A percentile compares a stretch with the other conserved stretches of the same genome.
Conservation (phyloP, 1,284 basidiomycete species). For the Ganoderma boninense region DNA sequence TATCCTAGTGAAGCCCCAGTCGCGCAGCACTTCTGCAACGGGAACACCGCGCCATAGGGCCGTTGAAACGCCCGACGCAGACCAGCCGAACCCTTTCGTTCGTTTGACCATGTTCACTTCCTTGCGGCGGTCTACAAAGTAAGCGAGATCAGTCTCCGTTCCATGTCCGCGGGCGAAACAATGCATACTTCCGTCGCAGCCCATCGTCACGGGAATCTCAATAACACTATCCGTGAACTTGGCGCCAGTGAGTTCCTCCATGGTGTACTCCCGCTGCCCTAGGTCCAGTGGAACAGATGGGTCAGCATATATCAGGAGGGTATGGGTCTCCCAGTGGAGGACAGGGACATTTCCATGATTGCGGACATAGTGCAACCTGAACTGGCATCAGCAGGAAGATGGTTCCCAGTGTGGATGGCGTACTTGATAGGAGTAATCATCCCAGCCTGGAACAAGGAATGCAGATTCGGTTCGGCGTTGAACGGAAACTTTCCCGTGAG, state of each 20-base stretch:
- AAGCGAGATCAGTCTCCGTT: background rate
- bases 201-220: constrained; percentile 36
- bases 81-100: constrained; percentile 33
- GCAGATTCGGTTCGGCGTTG: constrained; percentile 34
- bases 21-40: constrained; percentile 33
- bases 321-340: constrained; percentile 36
- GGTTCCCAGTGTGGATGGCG: background rate
- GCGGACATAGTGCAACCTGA: constrained; percentile 37
- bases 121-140: constrained; percentile 30
- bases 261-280: constrained; percentile 27
- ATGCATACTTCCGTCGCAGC: constrained; percentile 36
- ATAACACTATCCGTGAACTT: constrained; percentile 23
- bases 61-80: constrained; percentile 29
- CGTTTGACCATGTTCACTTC: constrained; percentile 38
- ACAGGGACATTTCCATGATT: constrained; percentile 36
- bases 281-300: constrained; percentile 29
- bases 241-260: constrained; percentile 33
- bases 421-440: constrained; percentile 37
- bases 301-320: constrained; percentile 25
- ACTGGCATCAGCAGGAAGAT: background rate
- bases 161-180: background rate
- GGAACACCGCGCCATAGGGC: constrained; percentile 35
- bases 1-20: constrained; percentile 29
- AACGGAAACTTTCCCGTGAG: constrained; percentile 36
- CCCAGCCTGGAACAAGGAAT: constrained; percentile 30